Base-by-base conservation (phyloP, 2,329 filamentous ascomycete species). In the Sporothrix humicola region DNA sequence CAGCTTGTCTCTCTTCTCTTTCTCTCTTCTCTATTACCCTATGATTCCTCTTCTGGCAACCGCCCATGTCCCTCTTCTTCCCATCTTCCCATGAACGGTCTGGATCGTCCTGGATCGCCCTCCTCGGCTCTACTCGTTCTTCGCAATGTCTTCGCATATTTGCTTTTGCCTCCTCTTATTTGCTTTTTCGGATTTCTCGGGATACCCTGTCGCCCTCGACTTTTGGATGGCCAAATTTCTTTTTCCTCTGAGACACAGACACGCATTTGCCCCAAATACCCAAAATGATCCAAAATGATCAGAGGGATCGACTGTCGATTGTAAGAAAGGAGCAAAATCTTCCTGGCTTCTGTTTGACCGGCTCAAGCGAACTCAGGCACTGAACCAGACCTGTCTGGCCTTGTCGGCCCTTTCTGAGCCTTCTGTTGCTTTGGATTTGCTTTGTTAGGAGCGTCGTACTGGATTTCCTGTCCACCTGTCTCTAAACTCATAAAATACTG, bases 71-170 rank as follows among this genome's bases (percentile, higher is more conserved):
- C 20, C 20, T 56, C 52, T 8, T 61, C 10, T 61, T 61, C 56
- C 23, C 7, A 15, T 17, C 13, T 59, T 44, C 9, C 31, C 12
- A 13, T 37, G 13, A 17, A 31, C 26, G 26, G 31, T 8, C 26
- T 23, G 15, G 58, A 63, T 63, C 58, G 58, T 10, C 37, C 31
- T n/a, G 37, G 58, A 63, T 63, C 58, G 31, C 37, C 31, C 8
- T 42, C 58, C 26, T 63, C 58, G 58, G 58, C 58, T 63, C 58
- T 44, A 44, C 17, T 63, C 31, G 12, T 17, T 37, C 20, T 63
- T 37, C 1, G n/a, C n/a, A 17, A 23, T 26, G 52, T 56, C 52
- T 20, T 20, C 23, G 59, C 37, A 46, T 65, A n/a, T 65, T 37
- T 37, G 31, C 31, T 37, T 37, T 37, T 37, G 31, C 31, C 31